Percentiles rank a stretch among this genome's conserved stretches.
Evolutionary conservation across 129 eudicot genomes (phyloP).

Genomic region (Pulicaria dysenterica): DNA sequence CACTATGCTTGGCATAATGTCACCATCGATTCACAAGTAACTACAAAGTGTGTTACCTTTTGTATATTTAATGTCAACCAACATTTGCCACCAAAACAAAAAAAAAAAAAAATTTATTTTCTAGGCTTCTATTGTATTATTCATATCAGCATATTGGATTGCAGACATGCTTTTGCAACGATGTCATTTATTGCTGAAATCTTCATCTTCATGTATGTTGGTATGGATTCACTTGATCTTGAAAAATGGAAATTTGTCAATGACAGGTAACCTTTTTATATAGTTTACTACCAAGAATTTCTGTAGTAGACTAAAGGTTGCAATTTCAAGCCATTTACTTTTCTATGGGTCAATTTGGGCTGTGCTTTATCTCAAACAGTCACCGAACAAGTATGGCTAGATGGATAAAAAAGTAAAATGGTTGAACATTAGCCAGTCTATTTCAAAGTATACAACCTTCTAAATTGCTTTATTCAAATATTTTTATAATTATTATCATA

Average conservation of each 20-base stretch:
- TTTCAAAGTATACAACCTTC: background rate
- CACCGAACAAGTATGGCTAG: background rate
- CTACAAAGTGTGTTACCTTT: constrained; percentile 63
- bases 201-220: constrained; percentile 48
- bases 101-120: no score
- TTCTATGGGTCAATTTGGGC: background rate
- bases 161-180: constrained; percentile 54
- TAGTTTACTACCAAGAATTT: background rate
- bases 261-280: constrained; percentile 45
- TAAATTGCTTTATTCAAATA: background rate
- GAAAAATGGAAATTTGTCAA: constrained; percentile 49
- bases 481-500: background rate
- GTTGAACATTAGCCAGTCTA: constrained; percentile 1
- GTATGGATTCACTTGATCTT: constrained; percentile 45
- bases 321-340: background rate
- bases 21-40: constrained; percentile 67
- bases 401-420: background rate
- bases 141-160: constrained; percentile 12
- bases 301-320: background rate
- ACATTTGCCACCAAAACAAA: background rate
- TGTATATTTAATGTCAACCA: background rate
- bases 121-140: background rate
- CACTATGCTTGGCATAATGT: constrained; percentile 97
- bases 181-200: constrained; percentile 47
- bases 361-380: constrained; percentile 1